Percentiles rank a stretch among this genome's conserved stretches.
These are phyloP conservation scores for Nephelium lappaceum DNA, from an alignment of 345 rosid genomes.

Conservation along the genomic window DNA sequence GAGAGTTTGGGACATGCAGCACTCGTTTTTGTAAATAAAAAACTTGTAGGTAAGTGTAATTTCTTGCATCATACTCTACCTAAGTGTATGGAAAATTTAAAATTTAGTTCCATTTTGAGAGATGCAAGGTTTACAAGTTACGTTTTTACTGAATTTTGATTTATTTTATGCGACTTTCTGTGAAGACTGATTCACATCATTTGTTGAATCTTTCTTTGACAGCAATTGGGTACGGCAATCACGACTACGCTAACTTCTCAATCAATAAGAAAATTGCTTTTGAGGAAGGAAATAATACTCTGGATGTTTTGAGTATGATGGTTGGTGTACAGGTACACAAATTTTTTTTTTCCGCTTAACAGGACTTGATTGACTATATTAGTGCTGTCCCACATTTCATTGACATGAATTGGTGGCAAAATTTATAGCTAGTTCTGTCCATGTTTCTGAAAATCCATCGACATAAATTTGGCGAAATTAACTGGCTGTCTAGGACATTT, in stretches of 20 bases:
- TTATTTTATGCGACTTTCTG: not conserved
- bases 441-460: too few species aligned
- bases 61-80: not conserved
- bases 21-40: slow-evolving; percentile 56
- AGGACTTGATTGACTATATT: not conserved
- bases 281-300: slow-evolving; percentile 49
- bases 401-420: too few species aligned
- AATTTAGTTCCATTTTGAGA: not conserved
- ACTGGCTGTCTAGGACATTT: not conserved
- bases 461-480: not conserved
- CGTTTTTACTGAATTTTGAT: not conserved
- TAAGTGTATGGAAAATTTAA: not conserved
- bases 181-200: not conserved
- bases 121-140: not conserved
- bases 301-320: slow-evolving; percentile 65
- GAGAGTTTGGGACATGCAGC: slow-evolving; percentile 69
- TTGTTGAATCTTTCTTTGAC: slow-evolving; percentile 17
- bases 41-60: slow-evolving; percentile 39
- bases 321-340: slow-evolving; percentile 58
- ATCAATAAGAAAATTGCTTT: slow-evolving; percentile 43
- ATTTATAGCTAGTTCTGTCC: too few species aligned
- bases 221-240: slow-evolving; percentile 63
- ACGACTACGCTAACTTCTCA: slow-evolving; percentile 50
- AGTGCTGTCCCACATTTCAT: too few species aligned
- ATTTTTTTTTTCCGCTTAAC: not conserved